Percentiles rank a stretch among this genome's conserved stretches.
phyloP scores from a whole-genome alignment of 164 flowering plant genomes.

The Tetrastigma voinierianum region DNA sequence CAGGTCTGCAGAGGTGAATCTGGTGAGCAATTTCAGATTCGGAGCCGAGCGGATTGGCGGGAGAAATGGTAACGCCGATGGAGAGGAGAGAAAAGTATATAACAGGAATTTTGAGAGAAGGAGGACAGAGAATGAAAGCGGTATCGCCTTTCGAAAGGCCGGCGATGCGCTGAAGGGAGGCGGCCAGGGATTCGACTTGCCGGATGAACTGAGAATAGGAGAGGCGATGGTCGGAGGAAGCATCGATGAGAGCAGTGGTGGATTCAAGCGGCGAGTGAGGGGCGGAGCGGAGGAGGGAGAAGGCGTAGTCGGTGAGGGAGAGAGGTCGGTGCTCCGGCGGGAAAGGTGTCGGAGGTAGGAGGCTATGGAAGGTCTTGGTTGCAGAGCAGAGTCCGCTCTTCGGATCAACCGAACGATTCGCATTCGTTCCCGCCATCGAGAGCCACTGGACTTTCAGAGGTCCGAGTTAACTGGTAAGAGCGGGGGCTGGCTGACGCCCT shows the following conservation, averaged over 20 bases:
- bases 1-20: slow-evolving; percentile 43
- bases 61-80: slow-evolving; percentile 60
- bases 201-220: slow-evolving; percentile 34
- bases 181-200: slow-evolving; percentile 31
- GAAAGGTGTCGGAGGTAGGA: slow-evolving; percentile 38
- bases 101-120: slow-evolving; percentile 42
- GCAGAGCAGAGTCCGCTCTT: slow-evolving; percentile 41
- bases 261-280: slow-evolving; percentile 9
- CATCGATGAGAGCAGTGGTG: slow-evolving; percentile 40
- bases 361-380: slow-evolving; percentile 54
- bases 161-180: slow-evolving; percentile 18
- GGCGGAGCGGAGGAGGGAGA: slow-evolving; percentile 37
- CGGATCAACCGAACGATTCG: slow-evolving; percentile 24
- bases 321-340: slow-evolving; percentile 39
- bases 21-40: slow-evolving; percentile 52
- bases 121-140: slow-evolving; percentile 53
- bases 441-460: no score
- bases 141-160: slow-evolving; percentile 38
- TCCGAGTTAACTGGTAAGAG: no score
- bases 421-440: neutral
- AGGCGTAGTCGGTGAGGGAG: slow-evolving; percentile 34
- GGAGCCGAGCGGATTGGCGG: slow-evolving; percentile 64
- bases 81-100: slow-evolving; percentile 62
- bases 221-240: slow-evolving; percentile 33
- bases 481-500: no score